Conservation (phyloP, 352 stramenopile species). For the Globisporangium cederbergense region DNA sequence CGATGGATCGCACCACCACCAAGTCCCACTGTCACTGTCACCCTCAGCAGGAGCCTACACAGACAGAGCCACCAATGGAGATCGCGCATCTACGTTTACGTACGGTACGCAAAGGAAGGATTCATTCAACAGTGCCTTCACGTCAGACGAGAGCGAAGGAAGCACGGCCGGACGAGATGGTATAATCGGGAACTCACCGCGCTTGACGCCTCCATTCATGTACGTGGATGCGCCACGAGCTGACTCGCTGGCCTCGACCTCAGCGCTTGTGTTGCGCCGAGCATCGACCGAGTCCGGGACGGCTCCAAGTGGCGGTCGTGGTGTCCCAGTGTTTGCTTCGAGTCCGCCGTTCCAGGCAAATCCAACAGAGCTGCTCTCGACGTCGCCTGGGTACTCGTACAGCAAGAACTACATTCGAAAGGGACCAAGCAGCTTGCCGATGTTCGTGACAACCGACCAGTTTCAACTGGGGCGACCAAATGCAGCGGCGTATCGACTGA, state of each 20-base stretch:
- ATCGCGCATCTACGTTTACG: conserved; percentile 12
- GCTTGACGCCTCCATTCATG: conserved; percentile 37
- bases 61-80: neutral
- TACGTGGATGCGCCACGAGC: conserved; percentile 8
- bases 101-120: conserved; percentile 28
- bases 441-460: conserved; percentile 57
- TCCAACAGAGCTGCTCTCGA: conserved; percentile 63
- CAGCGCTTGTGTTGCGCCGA: conserved; percentile 22
- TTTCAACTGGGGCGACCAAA: conserved; percentile 29
- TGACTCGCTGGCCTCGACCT: conserved; percentile 12
- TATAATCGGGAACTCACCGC: conserved; percentile 20
- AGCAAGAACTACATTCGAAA: conserved; percentile 62
- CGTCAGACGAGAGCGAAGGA: conserved; percentile 24
- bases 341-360: conserved; percentile 72
- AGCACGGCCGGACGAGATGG: conserved; percentile 6
- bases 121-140: conserved; percentile 43
- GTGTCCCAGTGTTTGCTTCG: conserved; percentile 31
- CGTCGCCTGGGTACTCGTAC: conserved; percentile 69
- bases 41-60: conserved; percentile 15
- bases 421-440: conserved; percentile 38
- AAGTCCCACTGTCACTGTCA: conserved; percentile 10
- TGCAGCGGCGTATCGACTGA: conserved; percentile 4
- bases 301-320: conserved; percentile 2
- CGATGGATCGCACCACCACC: conserved; percentile 13
- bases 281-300: conserved; percentile 12